Evolutionary conservation across 1,284 basidiomycete genomes (phyloP), one percentile per base, ranked within the genome.

Genomic region (Marasmius tenuissimus): DNA sequence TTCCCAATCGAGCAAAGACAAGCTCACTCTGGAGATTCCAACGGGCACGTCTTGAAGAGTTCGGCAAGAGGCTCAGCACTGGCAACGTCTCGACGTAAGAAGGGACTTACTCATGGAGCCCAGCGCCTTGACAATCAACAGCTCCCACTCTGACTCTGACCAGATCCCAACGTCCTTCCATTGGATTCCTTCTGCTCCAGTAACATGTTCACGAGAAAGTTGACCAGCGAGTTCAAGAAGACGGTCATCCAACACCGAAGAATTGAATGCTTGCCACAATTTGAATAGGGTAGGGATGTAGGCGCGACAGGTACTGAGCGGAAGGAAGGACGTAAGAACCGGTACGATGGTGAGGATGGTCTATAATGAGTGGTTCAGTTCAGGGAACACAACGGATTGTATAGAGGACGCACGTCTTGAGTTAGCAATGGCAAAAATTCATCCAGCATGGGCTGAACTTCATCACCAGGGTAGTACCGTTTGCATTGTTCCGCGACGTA

Each of bases 151-250:
- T 42, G 85, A 78, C 62, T 94, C 85, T 7, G 86, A 92, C 84
- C 96, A 97, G 63, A 99, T 93, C 22, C 93, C 94, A 20, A 96
- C 83, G 65, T 94, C 91, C 70, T 87, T 88, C 85, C 89, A 91
- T 60, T 77, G 73, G 4, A 84, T 81, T 39, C 81, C 81, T 61
- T 76, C 74, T 14, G 82, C 85, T 22, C 85, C 84, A 48, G 73
- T 71, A 35, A 94, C 81, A 70, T 96, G 91, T 69, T 91, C 87
- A 70, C 93, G 88, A 0, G 92, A 82, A 12, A 97, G 77, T 39
- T 88, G 81, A 42, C 91, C 92, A 60, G 89, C 86, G 5, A 96
- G 75, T 67, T 96, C 91, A n/a, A 96, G 80, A 69, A 96, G 81
- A 66, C 93, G 86, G 65, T 96, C 94, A 67, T 97, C 94, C 61